Percentiles rank a stretch among this genome's conserved stretches.
Evolutionary conservation across 768 basidiomycete genomes (phyloP).

Genomic region (Hebeloma cylindrosporum): DNA sequence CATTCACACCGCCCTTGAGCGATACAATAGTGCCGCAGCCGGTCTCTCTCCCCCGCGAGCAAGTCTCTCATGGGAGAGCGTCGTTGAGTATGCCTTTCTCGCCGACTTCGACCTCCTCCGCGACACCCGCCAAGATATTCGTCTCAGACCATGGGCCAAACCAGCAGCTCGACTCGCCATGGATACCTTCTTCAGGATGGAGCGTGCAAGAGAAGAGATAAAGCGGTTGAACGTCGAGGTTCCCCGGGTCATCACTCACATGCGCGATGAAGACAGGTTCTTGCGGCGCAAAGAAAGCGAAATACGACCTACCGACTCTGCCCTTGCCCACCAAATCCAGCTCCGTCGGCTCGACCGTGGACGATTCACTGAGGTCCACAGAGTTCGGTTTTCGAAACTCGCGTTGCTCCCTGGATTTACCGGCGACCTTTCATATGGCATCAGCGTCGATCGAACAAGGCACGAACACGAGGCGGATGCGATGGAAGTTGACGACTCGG

Average conservation of each 20-base stretch:
- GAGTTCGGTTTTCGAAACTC: too few species aligned
- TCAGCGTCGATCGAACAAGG: too few species aligned
- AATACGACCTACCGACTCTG: too few species aligned
- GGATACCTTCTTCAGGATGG: constrained; percentile 21
- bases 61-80: constrained; percentile 18
- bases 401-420: too few species aligned
- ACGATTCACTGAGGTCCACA: too few species aligned
- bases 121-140: constrained; percentile 21
- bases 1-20: constrained; percentile 22
- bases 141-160: constrained; percentile 18
- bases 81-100: constrained; percentile 18
- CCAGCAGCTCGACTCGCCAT: constrained; percentile 17
- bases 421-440: too few species aligned
- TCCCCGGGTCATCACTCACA: constrained; percentile 5
- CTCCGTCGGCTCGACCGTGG: too few species aligned
- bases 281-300: too few species aligned
- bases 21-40: constrained; percentile 26
- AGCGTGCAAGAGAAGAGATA: constrained; percentile 16
- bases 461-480: too few species aligned
- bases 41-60: constrained; percentile 15
- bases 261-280: constrained; percentile 14
- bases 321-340: too few species aligned
- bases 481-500: too few species aligned
- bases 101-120: constrained; percentile 25
- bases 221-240: constrained; percentile 16